These are phyloP conservation scores for Corchorus olitorius DNA, from an alignment of 345 rosid species.

Conservation along the genomic window DNA sequence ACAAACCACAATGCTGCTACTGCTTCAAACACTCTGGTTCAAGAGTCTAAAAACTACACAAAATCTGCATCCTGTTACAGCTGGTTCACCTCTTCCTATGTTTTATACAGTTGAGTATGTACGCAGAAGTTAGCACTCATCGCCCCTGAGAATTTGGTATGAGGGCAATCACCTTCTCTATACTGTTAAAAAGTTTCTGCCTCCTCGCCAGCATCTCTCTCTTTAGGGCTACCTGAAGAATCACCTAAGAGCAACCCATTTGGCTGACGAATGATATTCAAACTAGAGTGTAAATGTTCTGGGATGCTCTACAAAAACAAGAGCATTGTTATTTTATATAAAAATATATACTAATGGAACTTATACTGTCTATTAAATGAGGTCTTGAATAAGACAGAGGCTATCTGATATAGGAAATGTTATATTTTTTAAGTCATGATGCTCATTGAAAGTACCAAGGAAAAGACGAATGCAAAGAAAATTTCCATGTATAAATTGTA, in stretches of 20 bases:
- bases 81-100: slow-evolving; percentile 37
- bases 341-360: not conserved
- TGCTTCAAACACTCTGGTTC: slow-evolving; percentile 11
- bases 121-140: slow-evolving; percentile 35
- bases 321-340: not conserved
- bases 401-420: not conserved
- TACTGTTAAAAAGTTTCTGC: slow-evolving; percentile 25
- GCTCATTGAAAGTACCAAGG: not conserved
- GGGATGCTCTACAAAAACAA: slow-evolving; percentile 30
- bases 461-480: not conserved
- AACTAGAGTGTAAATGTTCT: slow-evolving; percentile 42
- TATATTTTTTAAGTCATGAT: not conserved
- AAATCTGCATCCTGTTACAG: slow-evolving; percentile 35
- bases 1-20: slow-evolving; percentile 26
- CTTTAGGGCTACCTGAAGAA: slow-evolving; percentile 31
- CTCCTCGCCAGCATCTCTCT: slow-evolving; percentile 27
- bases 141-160: slow-evolving; percentile 22
- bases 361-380: not conserved
- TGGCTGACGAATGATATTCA: slow-evolving; percentile 45
- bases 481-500: not conserved
- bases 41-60: slow-evolving; percentile 34
- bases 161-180: slow-evolving; percentile 19
- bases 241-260: slow-evolving; percentile 33
- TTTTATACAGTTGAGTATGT: slow-evolving; percentile 42
- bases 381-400: not conserved